Evolutionary conservation across 108 stramenopile species (phyloP).

Genomic region (Cyclotella atomus): DNA sequence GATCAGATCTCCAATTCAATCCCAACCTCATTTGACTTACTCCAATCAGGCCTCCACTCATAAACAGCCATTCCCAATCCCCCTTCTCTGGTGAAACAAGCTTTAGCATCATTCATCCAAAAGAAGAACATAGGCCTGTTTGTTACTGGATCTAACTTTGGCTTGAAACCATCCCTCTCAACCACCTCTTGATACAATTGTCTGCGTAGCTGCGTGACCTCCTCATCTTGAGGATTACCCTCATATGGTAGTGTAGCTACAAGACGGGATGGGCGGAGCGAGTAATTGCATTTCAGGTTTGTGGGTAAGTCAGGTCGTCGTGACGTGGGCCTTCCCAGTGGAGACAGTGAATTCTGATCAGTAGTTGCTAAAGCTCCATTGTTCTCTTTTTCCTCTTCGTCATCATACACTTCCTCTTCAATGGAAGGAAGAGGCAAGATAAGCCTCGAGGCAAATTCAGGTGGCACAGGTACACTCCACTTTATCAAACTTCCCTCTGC

Average conservation of each 20-base stretch:
- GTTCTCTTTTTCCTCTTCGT: constrained; percentile 7
- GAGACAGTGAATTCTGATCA: background rate
- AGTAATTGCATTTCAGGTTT: constrained; percentile 29
- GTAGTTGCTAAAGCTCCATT: background rate
- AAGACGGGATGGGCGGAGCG: constrained; percentile 52
- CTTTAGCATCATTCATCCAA: constrained; percentile 77
- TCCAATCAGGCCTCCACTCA: constrained; percentile 74
- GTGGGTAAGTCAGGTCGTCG: constrained; percentile 28
- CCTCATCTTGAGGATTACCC: constrained; percentile 78
- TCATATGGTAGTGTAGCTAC: constrained; percentile 79
- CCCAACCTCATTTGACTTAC: constrained; percentile 77
- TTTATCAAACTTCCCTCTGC: constrained; percentile 42
- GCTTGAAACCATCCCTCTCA: constrained; percentile 70
- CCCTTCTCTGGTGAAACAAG: constrained; percentile 76
- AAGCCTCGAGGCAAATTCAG: constrained; percentile 56
- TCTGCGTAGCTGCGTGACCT: constrained; percentile 68
- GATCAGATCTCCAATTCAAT: constrained; percentile 67
- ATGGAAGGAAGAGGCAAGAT: constrained; percentile 59
- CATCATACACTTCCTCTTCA: constrained; percentile 31
- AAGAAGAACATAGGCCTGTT: constrained; percentile 86
- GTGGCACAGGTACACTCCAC: constrained; percentile 70
- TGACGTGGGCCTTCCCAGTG: constrained; percentile 10
- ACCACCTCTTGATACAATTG: constrained; percentile 72
- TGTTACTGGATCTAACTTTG: constrained; percentile 65
- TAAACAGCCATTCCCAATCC: constrained; percentile 86